phyloP scores from a whole-genome alignment of 2,329 filamentous ascomycete genomes.

The Nigrospora sphaerica region DNA sequence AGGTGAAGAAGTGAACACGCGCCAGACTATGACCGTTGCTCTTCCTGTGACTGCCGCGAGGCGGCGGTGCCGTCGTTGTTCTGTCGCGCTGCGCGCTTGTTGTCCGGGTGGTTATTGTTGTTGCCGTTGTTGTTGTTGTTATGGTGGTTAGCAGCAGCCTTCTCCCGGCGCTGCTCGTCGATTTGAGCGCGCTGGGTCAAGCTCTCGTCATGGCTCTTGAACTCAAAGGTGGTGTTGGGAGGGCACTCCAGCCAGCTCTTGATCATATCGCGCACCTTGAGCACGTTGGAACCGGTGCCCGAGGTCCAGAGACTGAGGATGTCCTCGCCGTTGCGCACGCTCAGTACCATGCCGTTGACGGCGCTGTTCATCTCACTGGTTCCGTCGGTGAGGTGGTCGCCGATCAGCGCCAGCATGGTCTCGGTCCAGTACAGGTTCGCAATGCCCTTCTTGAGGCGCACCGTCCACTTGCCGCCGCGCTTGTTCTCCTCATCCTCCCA shows the following conservation, averaged over 20 bases:
- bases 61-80: conserved; percentile 9
- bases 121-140: background rate
- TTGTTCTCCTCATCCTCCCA: conserved; percentile 99
- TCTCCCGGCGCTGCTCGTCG: conserved; percentile 86
- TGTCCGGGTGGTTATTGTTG: conserved; percentile 6
- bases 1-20: too few relatives aligned
- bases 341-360: conserved; percentile 89
- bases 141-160: conserved; percentile 40
- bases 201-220: conserved; percentile 93
- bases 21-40: conserved; percentile 18
- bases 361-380: conserved; percentile 84
- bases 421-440: conserved; percentile 97
- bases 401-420: conserved; percentile 79
- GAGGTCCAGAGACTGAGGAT: conserved; percentile 97
- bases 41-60: conserved; percentile 15
- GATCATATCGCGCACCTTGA: conserved; percentile 96
- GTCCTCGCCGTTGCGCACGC: conserved; percentile 90
- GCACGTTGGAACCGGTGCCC: conserved; percentile 84
- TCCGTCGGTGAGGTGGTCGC: conserved; percentile 89
- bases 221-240: conserved; percentile 82
- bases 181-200: conserved; percentile 88
- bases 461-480: conserved; percentile 93
- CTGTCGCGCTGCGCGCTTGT: conserved; percentile 20
- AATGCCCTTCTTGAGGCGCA: conserved; percentile 94
- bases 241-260: conserved; percentile 84